These are phyloP conservation scores for Rhinocladiella mackenziei DNA, from an alignment of 2,329 filamentous ascomycete species.

Conservation along the genomic window DNA sequence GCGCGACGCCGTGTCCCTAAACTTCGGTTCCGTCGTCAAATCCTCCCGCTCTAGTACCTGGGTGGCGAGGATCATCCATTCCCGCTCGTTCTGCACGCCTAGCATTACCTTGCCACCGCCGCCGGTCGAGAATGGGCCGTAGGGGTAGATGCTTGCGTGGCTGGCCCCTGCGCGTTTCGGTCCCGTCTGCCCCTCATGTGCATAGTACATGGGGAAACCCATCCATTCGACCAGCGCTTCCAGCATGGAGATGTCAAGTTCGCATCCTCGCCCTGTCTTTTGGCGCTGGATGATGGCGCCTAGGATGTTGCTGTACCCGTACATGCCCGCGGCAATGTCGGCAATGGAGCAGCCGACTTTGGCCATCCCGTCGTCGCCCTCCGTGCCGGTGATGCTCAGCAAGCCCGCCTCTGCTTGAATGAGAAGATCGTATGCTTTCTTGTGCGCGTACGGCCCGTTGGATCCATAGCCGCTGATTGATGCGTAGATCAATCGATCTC, in stretches of 20 bases:
- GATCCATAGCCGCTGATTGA: constrained; percentile 52
- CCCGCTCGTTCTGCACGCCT: constrained; percentile 57
- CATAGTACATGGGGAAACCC: constrained; percentile 54
- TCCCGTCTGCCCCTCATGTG: constrained; percentile 43
- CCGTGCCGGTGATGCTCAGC: constrained; percentile 49
- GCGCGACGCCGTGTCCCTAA: constrained; percentile 47
- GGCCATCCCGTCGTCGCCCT: constrained; percentile 39
- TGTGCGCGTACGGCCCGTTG: constrained; percentile 50
- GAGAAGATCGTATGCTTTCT: constrained; percentile 55
- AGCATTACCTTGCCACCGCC: constrained; percentile 51
- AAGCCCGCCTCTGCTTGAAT: constrained; percentile 54
- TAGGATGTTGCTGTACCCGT: constrained; percentile 51
- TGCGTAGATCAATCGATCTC: constrained; percentile 52
- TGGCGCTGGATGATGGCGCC: constrained; percentile 48
- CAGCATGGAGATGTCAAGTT: constrained; percentile 57
- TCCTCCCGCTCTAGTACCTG: constrained; percentile 44
- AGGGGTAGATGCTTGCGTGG: constrained; percentile 55
- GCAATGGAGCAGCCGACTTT: constrained; percentile 55
- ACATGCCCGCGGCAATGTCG: constrained; percentile 52
- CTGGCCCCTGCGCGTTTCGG: constrained; percentile 49
- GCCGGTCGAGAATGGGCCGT: constrained; percentile 52
- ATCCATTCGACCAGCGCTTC: constrained; percentile 59
- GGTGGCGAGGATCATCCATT: constrained; percentile 50
- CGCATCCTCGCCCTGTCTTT: constrained; percentile 48
- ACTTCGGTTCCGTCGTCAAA: constrained; percentile 46